Evolutionary conservation across 2,329 filamentous ascomycete species (phyloP), one percentile per base, ranked within the genome.

Genomic region (Cladobotryum mycophilum): DNA sequence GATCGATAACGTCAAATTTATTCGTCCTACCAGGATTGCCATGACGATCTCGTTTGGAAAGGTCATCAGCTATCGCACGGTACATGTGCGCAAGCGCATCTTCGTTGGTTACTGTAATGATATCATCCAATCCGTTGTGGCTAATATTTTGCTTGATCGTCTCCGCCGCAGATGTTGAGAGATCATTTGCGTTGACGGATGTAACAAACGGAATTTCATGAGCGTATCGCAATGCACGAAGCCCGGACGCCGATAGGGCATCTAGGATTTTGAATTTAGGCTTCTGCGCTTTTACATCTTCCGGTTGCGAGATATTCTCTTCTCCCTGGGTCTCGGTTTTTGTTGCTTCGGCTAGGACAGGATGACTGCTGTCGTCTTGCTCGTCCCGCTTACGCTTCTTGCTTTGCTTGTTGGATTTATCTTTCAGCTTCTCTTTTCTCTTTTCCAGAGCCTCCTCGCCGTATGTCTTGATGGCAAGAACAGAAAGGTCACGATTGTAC

Each of bases 61-160:
- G 64, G 48, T 78, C 76, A 36, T 76, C 69, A 6, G 82, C 79
- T 42, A 86, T 75, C 48, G 81, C 72, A 54, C 79, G 78, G 67
- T 97, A 96, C 92, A 99, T 97, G 68, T 95, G 89, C 4, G 82
- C 84, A 43, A 93, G 81, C 1, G 93, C 93, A 70, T 97, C 92
- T 41, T 88, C 86, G 34, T 85, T 84, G 33, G 84, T 86, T 4
- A 88, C 80, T 4, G 76, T 79, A 52, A 97, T 86, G 59, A 82
- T 86, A 44, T 81, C 76, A 41, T 80, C 72, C 2, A 96, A 76
- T 13, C 79, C 76, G 65, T 97, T 99, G 70, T 96, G 87, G 55
- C 84, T 75, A 35, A 93, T 84, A 62, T 99, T 99, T 58, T 86
- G 76, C 60, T 83, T 81, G 65, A 99, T 97, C 4, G 88, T 85